These are phyloP conservation scores for Gymnopilus junonius DNA, from an alignment of 768 basidiomycete species.

Conservation along the genomic window DNA sequence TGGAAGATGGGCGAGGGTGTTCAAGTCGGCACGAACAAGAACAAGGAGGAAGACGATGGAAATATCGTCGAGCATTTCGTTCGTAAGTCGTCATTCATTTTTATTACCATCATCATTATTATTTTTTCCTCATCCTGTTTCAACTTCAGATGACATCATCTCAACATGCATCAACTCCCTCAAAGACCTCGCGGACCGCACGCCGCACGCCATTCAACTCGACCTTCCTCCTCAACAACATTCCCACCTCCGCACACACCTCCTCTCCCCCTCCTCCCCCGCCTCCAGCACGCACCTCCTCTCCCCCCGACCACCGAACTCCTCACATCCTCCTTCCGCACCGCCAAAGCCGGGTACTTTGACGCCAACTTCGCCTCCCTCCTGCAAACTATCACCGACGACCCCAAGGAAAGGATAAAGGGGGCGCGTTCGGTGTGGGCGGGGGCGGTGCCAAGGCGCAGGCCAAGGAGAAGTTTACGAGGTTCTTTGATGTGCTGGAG, in stretches of 20 bases:
- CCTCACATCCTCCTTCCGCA: conserved; percentile 74
- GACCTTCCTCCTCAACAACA: conserved; percentile 82
- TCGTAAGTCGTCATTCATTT: conserved; percentile 48
- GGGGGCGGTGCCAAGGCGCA: conserved; percentile 47
- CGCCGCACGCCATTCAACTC: conserved; percentile 69
- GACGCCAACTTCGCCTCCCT: conserved; percentile 82
- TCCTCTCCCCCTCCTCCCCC: conserved; percentile 57
- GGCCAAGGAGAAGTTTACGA: conserved; percentile 81
- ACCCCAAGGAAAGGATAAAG: conserved; percentile 55
- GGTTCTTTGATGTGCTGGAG: conserved; percentile 81
- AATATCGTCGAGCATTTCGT: conserved; percentile 76
- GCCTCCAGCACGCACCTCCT: conserved; percentile 53
- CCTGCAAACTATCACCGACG: conserved; percentile 68
- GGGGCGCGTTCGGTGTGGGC: neutral
- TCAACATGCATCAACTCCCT: conserved; percentile 64
- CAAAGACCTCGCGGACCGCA: conserved; percentile 61
- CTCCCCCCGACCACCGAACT: conserved; percentile 64
- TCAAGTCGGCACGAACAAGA: conserved; percentile 45
- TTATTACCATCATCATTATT: neutral
- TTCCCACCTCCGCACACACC: conserved; percentile 68
- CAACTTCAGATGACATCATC: conserved; percentile 69
- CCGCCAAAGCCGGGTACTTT: conserved; percentile 83
- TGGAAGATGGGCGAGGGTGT: conserved; percentile 93
- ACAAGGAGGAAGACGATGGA: conserved; percentile 56
- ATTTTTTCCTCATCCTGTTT: neutral